phyloP scores from a whole-genome alignment of 257 asterid genomes.

The Capsicum pubescens region DNA sequence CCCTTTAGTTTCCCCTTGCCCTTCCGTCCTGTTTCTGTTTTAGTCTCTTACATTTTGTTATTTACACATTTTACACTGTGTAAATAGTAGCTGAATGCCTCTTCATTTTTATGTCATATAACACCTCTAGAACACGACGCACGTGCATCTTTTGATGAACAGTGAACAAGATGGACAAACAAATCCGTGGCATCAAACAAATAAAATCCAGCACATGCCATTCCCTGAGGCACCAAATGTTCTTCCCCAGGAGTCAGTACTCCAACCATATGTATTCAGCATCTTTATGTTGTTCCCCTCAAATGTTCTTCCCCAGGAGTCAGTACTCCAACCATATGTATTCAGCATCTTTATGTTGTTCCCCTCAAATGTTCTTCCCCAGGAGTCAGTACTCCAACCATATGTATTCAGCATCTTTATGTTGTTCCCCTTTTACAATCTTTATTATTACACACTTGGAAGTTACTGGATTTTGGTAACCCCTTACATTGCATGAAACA shows the following conservation, averaged over 20 bases:
- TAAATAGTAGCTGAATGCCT: slow-evolving; percentile 14
- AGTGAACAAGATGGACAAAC: slow-evolving; percentile 55
- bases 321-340: slow-evolving; percentile 29
- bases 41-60: background rate
- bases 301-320: slow-evolving; percentile 59
- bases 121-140: slow-evolving; percentile 57
- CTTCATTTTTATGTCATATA: background rate
- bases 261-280: background rate
- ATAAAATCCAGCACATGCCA: slow-evolving; percentile 57
- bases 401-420: background rate
- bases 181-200: slow-evolving; percentile 58
- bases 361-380: slow-evolving; percentile 57
- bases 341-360: slow-evolving; percentile 22
- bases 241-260: slow-evolving; percentile 56
- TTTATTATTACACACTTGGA: background rate
- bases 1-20: slow-evolving; percentile 17
- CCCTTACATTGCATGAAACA: background rate
- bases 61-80: slow-evolving; percentile 6
- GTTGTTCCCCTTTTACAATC: background rate
- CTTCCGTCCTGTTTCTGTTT: slow-evolving; percentile 22
- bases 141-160: slow-evolving; percentile 48
- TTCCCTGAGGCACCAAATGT: slow-evolving; percentile 57
- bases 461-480: background rate
- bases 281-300: slow-evolving; percentile 31
- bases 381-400: slow-evolving; percentile 49